Evolutionary conservation across 495 filamentous ascomycete genomes (phyloP).

Genomic region (Aspergillus funiculosus): DNA sequence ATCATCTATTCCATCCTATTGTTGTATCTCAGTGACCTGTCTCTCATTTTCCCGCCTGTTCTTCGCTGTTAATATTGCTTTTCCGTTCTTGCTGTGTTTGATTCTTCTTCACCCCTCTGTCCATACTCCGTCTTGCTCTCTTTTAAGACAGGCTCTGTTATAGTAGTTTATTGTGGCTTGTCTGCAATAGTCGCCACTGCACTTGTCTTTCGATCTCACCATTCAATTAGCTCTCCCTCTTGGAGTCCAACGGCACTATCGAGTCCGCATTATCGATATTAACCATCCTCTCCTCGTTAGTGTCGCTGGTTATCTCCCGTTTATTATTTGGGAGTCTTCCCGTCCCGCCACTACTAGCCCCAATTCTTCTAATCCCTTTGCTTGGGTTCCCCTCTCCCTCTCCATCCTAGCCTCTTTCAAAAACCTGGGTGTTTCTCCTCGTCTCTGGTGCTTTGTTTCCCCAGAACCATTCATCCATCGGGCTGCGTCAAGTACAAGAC

Average conservation of each 20-base stretch:
- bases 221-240: background rate
- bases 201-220: background rate
- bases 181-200: slow-evolving; percentile 4
- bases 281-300: slow-evolving; percentile 6
- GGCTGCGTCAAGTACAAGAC: background rate
- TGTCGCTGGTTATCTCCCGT: background rate
- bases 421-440: background rate
- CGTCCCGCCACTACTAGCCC: slow-evolving; percentile 10
- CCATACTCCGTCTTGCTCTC: slow-evolving; percentile 3
- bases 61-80: background rate
- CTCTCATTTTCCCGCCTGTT: background rate
- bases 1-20: background rate
- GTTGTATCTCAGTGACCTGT: background rate
- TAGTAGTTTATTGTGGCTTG: slow-evolving; percentile 9
- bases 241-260: background rate
- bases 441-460: background rate
- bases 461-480: background rate
- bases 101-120: slow-evolving; percentile 10
- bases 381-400: slow-evolving; percentile 8
- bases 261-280: background rate
- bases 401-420: background rate
- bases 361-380: slow-evolving; percentile 5
- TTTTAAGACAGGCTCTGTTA: slow-evolving; percentile 6
- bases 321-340: background rate
- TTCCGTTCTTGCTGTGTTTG: slow-evolving; percentile 1